Conservation (phyloP, 2,329 filamentous ascomycete genomes). For the Fusarium sp. region DNA sequence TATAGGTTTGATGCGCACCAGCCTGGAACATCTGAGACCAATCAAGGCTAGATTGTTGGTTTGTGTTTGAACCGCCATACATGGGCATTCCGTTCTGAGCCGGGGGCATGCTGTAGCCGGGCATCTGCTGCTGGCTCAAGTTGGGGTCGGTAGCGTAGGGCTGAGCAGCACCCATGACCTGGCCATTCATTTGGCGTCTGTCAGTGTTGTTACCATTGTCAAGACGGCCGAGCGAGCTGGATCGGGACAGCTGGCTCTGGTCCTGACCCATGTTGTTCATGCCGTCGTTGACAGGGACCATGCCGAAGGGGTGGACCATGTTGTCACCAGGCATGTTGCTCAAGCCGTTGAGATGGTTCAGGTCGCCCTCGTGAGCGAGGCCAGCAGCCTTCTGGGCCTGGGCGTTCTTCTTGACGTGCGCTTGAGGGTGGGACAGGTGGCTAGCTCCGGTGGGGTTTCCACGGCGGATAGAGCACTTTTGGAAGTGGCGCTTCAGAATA, state of each 20-base stretch:
- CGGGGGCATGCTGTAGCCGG: conserved; percentile 72
- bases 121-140: conserved; percentile 75
- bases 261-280: conserved; percentile 71
- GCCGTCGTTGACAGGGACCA: conserved; percentile 67
- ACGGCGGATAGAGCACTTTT: conserved; percentile 96
- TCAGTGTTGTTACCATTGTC: conserved; percentile 68
- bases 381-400: conserved; percentile 67
- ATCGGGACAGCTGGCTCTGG: conserved; percentile 71
- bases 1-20: conserved; percentile 75
- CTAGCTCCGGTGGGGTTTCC: conserved; percentile 96
- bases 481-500: conserved; percentile 98
- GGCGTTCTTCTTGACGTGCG: conserved; percentile 84
- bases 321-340: conserved; percentile 68
- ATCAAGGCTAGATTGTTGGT: conserved; percentile 74
- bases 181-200: conserved; percentile 65
- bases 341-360: conserved; percentile 72
- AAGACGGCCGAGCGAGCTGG: conserved; percentile 69
- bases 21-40: conserved; percentile 84
- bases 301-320: conserved; percentile 68
- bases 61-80: conserved; percentile 70
- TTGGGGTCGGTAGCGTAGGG: conserved; percentile 68
- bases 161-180: conserved; percentile 65
- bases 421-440: conserved; percentile 92
- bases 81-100: conserved; percentile 73
- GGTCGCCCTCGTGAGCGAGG: conserved; percentile 63